Base-by-base conservation (phyloP, 1,284 basidiomycete genomes). In the Tylopilus sp. region DNA sequence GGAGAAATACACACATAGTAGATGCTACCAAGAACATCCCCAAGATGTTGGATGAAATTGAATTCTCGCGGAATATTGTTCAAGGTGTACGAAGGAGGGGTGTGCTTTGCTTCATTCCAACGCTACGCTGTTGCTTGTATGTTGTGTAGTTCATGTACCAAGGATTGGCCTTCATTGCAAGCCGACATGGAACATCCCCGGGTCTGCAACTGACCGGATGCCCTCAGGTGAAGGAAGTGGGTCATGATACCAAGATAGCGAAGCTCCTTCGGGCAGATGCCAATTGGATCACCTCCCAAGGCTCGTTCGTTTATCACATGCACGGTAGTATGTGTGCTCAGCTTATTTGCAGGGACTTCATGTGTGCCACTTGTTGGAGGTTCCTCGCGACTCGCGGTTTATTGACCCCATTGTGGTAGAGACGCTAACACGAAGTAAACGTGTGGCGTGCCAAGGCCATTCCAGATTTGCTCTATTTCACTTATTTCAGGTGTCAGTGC, bases 51-150 rank as follows among this genome's bases (percentile, higher is more conserved):
- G 95, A 97, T 80, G 94, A 97, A 75, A 84, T 96, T n/a, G 95
- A 97, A 79, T 79, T 91, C 47, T 95, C 93, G 33, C 83, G 95
- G 33, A 94, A n/a, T 95, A 0, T 82, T 96, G 67, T 97, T 96
- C 68, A 95, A 97, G 77, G 83, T 95, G 33, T 91, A 93, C 70
- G 89, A 93, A 78, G 92, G 91, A n/a, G 91, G 87, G 15, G 87
- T 93, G 70, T 29, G 29, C 64, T 22, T 55, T 41, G 1, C 58
- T 51, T 52, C 55, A 24, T 32, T 60, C n/a, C 8, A 18, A 24
- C 18, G 51, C 24, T 33, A 47, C 29, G 8, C 32, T 4, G 8
- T 60, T 6, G 33, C 66, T 74, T 8, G 68, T 16, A 7, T 33
- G 36, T 29, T n/a, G 24, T 41, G 29, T 62, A 94, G 89, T 95